phyloP scores from a whole-genome alignment of 768 basidiomycete species.

The Gloeophyllum trabeum region DNA sequence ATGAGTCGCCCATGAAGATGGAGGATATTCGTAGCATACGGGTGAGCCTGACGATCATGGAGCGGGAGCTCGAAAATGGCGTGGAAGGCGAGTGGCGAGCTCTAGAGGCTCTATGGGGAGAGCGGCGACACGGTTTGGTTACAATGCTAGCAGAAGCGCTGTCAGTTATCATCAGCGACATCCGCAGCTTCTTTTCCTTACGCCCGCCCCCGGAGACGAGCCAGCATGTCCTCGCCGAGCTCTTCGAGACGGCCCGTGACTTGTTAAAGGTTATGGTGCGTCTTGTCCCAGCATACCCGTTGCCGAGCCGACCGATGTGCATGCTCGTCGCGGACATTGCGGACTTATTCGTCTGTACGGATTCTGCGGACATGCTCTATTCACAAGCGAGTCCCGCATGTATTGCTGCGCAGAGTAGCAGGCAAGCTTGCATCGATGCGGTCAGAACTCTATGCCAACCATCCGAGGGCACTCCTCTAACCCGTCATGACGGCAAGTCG shows the following conservation, averaged over 20 bases:
- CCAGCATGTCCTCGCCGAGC: conserved; percentile 33
- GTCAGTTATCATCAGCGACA: conserved; percentile 35
- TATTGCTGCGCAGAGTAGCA: conserved; percentile 29
- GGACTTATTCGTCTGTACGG: conserved; percentile 46
- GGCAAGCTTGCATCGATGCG: conserved; percentile 40
- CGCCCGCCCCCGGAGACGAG: conserved; percentile 21
- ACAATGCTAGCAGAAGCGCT: conserved; percentile 45
- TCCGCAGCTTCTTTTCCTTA: conserved; percentile 40
- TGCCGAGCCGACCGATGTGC: conserved; percentile 39
- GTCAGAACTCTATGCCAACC: conserved; percentile 23
- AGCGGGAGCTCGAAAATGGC: conserved; percentile 35
- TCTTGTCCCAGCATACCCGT: conserved; percentile 33
- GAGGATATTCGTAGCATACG: conserved; percentile 48
- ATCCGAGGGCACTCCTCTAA: conserved; percentile 10
- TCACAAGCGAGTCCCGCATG: conserved; percentile 27
- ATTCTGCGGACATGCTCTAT: conserved; percentile 29
- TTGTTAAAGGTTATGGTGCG: conserved; percentile 37
- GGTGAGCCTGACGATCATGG: conserved; percentile 48
- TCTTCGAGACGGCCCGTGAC: conserved; percentile 45
- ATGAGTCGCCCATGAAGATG: conserved; percentile 36
- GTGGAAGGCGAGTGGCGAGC: conserved; percentile 44
- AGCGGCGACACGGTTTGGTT: conserved; percentile 43
- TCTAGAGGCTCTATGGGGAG: conserved; percentile 49
- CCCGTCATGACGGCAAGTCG: conserved; percentile 19
- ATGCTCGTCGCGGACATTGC: conserved; percentile 30